Conservation (phyloP, 2,329 filamentous ascomycete genomes). For the Zalaria obscura region DNA sequence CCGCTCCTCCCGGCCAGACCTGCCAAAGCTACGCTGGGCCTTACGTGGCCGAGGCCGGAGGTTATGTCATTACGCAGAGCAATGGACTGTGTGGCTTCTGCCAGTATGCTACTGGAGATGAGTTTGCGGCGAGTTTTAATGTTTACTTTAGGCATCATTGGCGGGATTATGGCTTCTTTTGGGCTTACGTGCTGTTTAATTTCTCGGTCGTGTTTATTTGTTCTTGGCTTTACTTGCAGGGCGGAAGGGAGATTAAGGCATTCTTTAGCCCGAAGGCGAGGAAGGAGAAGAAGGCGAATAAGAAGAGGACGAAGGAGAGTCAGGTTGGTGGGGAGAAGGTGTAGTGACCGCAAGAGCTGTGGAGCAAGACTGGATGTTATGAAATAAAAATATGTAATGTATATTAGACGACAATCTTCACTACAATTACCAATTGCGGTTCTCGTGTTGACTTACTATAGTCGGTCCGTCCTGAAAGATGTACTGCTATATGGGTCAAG, state of each 20-base stretch:
- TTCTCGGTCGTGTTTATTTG: slow-evolving; percentile 37
- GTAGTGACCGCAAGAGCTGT: no score
- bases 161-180: slow-evolving; percentile 45
- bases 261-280: slow-evolving; percentile 19
- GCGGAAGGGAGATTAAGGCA: slow-evolving; percentile 20
- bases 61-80: slow-evolving; percentile 29
- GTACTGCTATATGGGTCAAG: no score
- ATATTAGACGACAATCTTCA: no score
- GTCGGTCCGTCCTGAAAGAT: no score
- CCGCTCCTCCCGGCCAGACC: slow-evolving; percentile 19
- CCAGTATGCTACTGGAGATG: slow-evolving; percentile 26
- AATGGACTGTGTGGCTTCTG: slow-evolving; percentile 39
- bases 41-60: slow-evolving; percentile 22
- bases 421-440: no score
- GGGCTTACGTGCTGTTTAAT: slow-evolving; percentile 50
- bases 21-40: slow-evolving; percentile 25
- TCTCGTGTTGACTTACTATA: no score
- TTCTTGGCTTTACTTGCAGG: slow-evolving; percentile 43
- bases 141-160: slow-evolving; percentile 37
- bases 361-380: no score
- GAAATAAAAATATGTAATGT: no score
- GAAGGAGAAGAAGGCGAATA: slow-evolving; percentile 18
- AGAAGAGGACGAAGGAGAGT: slow-evolving; percentile 12
- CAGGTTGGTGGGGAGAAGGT: neutral
- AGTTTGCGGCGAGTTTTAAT: slow-evolving; percentile 26